phyloP scores from a whole-genome alignment of 2,329 filamentous ascomycete species.

The Hypomyces rosellus region DNA sequence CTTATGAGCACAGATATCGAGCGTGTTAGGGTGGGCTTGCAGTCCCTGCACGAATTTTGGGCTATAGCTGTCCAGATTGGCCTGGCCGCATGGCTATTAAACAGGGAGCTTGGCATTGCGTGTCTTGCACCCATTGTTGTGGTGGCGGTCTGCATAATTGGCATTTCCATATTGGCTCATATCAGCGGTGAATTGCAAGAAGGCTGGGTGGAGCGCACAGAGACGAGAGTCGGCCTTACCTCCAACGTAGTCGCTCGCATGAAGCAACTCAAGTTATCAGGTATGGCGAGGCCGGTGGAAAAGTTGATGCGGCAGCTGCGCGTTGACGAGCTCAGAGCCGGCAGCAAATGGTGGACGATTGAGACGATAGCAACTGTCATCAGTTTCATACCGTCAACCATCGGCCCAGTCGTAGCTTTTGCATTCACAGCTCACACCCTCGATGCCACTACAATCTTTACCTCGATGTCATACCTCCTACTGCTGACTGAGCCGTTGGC shows the following conservation, averaged over 20 bases:
- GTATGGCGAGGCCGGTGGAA: slow-evolving; percentile 22
- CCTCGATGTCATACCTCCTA: slow-evolving; percentile 27
- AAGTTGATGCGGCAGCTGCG: slow-evolving; percentile 24
- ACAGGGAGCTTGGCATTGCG: slow-evolving; percentile 39
- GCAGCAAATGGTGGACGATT: slow-evolving; percentile 21
- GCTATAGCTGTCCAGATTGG: slow-evolving; percentile 34
- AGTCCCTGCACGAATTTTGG: slow-evolving; percentile 35
- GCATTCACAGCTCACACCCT: slow-evolving; percentile 21
- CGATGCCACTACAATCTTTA: slow-evolving; percentile 25
- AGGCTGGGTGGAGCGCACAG: slow-evolving; percentile 30
- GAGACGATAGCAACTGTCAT: slow-evolving; percentile 19
- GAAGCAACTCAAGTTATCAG: slow-evolving; percentile 28
- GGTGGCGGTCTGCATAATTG: slow-evolving; percentile 24
- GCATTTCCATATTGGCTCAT: slow-evolving; percentile 8
- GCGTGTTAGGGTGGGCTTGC: slow-evolving; percentile 29
- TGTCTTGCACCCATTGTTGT: slow-evolving; percentile 42
- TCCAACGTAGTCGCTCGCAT: slow-evolving; percentile 26
- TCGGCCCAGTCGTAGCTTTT: slow-evolving; percentile 30
- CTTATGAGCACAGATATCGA: slow-evolving; percentile 45
- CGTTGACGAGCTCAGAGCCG: slow-evolving; percentile 22
- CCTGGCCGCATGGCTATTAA: slow-evolving; percentile 41
- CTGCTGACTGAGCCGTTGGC: slow-evolving; percentile 28
- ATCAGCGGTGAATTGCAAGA: slow-evolving; percentile 19
- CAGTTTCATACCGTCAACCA: slow-evolving; percentile 26
- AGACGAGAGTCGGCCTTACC: slow-evolving; percentile 28